Percentiles rank a stretch among this genome's conserved stretches.
These are phyloP conservation scores for Davidsoniella eucalypti DNA, from an alignment of 2,329 filamentous ascomycete species.

Conservation along the genomic window DNA sequence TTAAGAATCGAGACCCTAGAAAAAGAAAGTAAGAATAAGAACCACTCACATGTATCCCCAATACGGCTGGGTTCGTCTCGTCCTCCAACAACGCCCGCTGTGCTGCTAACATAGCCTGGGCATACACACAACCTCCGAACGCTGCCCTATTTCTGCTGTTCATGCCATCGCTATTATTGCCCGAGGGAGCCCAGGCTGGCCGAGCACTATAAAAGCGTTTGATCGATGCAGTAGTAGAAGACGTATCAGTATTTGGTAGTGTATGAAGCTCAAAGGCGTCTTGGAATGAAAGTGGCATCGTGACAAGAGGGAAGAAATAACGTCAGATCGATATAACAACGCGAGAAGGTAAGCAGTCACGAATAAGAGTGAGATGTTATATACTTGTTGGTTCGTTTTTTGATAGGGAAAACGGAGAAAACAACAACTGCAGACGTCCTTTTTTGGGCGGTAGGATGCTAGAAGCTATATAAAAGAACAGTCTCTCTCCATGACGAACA, in stretches of 20 bases:
- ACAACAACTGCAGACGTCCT: not conserved
- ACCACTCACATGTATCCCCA: slow-evolving; percentile 24
- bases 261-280: not conserved
- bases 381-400: not conserved
- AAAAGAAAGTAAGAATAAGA: not conserved
- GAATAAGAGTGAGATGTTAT: not conserved
- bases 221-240: not conserved
- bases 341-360: not conserved
- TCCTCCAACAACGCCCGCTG: not conserved
- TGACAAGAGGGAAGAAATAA: not conserved
- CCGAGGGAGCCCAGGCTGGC: not conserved
- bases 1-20: not conserved
- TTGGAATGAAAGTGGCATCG: not conserved
- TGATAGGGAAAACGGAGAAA: not conserved
- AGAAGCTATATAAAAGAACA: not conserved
- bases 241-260: too few relatives aligned
- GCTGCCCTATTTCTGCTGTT: slow-evolving; percentile 2
- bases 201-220: not conserved
- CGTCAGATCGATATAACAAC: too few relatives aligned
- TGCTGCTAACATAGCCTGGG: slow-evolving; percentile 6
- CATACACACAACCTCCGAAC: slow-evolving; percentile 10
- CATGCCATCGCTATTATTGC: too few relatives aligned
- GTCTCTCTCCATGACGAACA: not conserved
- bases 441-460: not conserved
- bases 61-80: not conserved